A percentile compares a stretch with the other conserved stretches of the same genome.
phyloP scores from a whole-genome alignment of 768 basidiomycete species.

The Tephrocybe sp. region DNA sequence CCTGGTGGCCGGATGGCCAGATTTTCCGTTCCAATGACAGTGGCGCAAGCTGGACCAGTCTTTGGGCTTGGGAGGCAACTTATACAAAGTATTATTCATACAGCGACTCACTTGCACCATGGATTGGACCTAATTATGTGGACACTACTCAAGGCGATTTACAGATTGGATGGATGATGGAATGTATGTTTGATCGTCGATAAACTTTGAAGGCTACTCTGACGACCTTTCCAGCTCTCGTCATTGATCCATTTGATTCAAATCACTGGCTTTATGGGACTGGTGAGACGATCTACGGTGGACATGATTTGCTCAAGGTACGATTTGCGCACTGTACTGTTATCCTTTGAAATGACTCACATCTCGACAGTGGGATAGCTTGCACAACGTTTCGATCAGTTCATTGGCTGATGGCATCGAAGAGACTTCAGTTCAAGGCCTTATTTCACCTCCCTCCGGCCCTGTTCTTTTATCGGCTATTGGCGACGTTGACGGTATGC shows the following conservation, averaged over 20 bases:
- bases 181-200: slow-evolving; percentile 30
- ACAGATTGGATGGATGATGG: slow-evolving; percentile 75
- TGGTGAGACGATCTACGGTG: slow-evolving; percentile 61
- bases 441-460: slow-evolving; percentile 63
- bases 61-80: slow-evolving; percentile 55
- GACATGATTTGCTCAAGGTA: slow-evolving; percentile 47
- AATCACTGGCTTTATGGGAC: slow-evolving; percentile 75
- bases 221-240: slow-evolving; percentile 32
- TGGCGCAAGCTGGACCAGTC: slow-evolving; percentile 54
- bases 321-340: background rate
- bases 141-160: slow-evolving; percentile 39
- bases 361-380: slow-evolving; percentile 49
- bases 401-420: slow-evolving; percentile 65
- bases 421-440: slow-evolving; percentile 53
- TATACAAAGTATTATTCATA: slow-evolving; percentile 54
- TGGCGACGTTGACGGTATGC: slow-evolving; percentile 49
- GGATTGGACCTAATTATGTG: slow-evolving; percentile 51
- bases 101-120: slow-evolving; percentile 53
- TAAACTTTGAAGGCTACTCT: background rate
- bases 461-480: slow-evolving; percentile 55
- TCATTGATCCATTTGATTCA: slow-evolving; percentile 65
- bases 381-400: slow-evolving; percentile 55
- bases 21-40: slow-evolving; percentile 60
- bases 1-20: slow-evolving; percentile 66
- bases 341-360: background rate